phyloP scores from a whole-genome alignment of 2,329 filamentous ascomycete genomes.

The Scedosporium dehoogii region DNA sequence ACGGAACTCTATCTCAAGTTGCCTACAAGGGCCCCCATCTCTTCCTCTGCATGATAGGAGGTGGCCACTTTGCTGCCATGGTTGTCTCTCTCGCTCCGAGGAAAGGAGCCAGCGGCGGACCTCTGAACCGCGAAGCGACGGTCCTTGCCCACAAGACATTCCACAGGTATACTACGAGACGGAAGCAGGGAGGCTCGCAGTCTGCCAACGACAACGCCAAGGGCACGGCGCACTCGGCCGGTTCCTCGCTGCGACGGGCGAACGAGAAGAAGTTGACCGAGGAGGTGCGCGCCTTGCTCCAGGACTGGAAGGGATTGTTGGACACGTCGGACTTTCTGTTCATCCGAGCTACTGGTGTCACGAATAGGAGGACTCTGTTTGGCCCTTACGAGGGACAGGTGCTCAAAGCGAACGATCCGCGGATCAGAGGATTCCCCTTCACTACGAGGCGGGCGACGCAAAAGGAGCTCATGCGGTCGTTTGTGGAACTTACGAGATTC shows the following conservation, averaged over 20 bases:
- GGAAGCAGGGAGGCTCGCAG: constrained; percentile 93
- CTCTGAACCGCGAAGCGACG: constrained; percentile 74
- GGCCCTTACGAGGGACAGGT: constrained; percentile 87
- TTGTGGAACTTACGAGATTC: constrained; percentile 84
- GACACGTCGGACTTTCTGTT: constrained; percentile 80
- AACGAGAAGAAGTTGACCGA: constrained; percentile 84
- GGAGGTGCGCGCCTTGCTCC: constrained; percentile 74
- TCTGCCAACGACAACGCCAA: constrained; percentile 92
- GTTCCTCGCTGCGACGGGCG: constrained; percentile 79
- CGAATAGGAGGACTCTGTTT: constrained; percentile 79
- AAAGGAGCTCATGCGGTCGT: constrained; percentile 86
- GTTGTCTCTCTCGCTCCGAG: constrained; percentile 80
- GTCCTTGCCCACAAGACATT: constrained; percentile 96
- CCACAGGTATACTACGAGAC: constrained; percentile 88
- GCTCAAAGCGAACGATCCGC: constrained; percentile 64
- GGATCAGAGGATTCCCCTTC: constrained; percentile 84
- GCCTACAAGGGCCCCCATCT: constrained; percentile 68
- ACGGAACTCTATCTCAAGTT: constrained; percentile 43
- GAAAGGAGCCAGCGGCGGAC: constrained; percentile 56
- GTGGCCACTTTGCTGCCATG: constrained; percentile 96
- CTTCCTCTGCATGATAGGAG: constrained; percentile 97
- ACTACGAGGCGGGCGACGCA: constrained; percentile 87
- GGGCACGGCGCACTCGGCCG: constrained; percentile 86
- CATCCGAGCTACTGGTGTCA: constrained; percentile 76
- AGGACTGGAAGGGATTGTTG: constrained; percentile 78